phyloP scores from a whole-genome alignment of 2,329 filamentous ascomycete genomes.

The Paradendryphiella salina region DNA sequence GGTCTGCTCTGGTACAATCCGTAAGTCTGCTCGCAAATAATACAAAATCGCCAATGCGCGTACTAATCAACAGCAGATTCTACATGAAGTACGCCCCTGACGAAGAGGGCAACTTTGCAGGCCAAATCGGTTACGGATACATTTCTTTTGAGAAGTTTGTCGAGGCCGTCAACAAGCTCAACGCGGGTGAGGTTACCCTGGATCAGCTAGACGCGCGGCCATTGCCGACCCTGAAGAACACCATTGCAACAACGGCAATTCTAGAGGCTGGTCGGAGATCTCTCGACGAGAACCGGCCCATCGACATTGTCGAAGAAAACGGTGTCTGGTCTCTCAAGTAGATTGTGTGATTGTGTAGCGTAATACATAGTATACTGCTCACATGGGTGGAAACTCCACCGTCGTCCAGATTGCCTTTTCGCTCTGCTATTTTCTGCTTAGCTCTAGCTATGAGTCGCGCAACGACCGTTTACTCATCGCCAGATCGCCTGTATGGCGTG shows the following conservation, averaged over 20 bases:
- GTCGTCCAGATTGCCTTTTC: not conserved
- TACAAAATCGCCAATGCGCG: not conserved
- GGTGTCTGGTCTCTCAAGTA: constrained; percentile 70
- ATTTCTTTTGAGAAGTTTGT: constrained; percentile 96
- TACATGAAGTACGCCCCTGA: constrained; percentile 95
- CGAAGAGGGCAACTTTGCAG: constrained; percentile 91
- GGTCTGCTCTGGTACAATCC: constrained; percentile 86
- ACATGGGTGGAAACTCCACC: not conserved
- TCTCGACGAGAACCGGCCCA: constrained; percentile 77
- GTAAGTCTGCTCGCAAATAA: constrained; percentile 44
- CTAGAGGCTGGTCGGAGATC: constrained; percentile 83
- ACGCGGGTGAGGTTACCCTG: constrained; percentile 71
- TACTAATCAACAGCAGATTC: constrained; percentile 56
- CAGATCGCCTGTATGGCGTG: not conserved
- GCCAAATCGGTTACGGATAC: constrained; percentile 90
- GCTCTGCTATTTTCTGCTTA: not conserved
- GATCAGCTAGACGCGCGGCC: constrained; percentile 78
- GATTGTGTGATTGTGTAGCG: constrained; percentile 3
- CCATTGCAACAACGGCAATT: constrained; percentile 88
- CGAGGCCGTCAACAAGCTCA: constrained; percentile 78
- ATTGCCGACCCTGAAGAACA: constrained; percentile 84
- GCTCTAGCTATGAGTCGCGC: not conserved
- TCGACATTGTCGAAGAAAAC: constrained; percentile 70
- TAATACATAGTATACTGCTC: not conserved
- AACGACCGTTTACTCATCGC: not conserved